Evolutionary conservation across 2,329 filamentous ascomycete species (phyloP).

Genomic region (Talaromyces sp.): DNA sequence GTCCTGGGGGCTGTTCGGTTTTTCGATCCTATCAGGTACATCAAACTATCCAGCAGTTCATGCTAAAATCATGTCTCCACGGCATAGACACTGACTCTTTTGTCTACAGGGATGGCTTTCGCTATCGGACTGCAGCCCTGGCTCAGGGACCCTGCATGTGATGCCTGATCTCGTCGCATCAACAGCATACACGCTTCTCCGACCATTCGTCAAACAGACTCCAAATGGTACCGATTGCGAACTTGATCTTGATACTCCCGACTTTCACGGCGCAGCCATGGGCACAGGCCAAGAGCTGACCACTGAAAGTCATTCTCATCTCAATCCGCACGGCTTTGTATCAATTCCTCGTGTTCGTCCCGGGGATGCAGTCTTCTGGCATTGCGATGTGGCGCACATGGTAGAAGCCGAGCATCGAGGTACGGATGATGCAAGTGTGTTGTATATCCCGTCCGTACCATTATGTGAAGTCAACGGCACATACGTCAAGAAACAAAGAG

Average conservation of each 20-base stretch:
- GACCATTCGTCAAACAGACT: conserved; percentile 35
- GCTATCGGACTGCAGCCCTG: conserved; percentile 30
- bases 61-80: not conserved
- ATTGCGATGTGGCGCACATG: conserved; percentile 38
- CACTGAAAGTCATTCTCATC: conserved; percentile 35
- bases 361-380: conserved; percentile 42
- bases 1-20: conserved; percentile 34
- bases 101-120: conserved; percentile 40
- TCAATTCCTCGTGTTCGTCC: conserved; percentile 36
- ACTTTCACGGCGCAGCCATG: conserved; percentile 38
- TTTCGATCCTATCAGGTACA: conserved; percentile 24
- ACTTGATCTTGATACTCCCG: conserved; percentile 26
- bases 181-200: conserved; percentile 40
- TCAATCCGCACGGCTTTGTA: conserved; percentile 36
- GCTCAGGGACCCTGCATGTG: conserved; percentile 38
- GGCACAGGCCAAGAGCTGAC: conserved; percentile 34
- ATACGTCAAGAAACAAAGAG: conserved; percentile 46
- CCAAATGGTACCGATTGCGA: conserved; percentile 34
- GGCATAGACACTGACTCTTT: not conserved
- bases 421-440: conserved; percentile 29
- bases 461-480: conserved; percentile 27
- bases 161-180: conserved; percentile 36
- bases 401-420: conserved; percentile 39
- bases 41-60: not conserved
- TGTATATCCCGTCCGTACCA: conserved; percentile 35